Base-by-base conservation (phyloP, 192 early-diverging fungal genomes). In the Podila epicladia region DNA sequence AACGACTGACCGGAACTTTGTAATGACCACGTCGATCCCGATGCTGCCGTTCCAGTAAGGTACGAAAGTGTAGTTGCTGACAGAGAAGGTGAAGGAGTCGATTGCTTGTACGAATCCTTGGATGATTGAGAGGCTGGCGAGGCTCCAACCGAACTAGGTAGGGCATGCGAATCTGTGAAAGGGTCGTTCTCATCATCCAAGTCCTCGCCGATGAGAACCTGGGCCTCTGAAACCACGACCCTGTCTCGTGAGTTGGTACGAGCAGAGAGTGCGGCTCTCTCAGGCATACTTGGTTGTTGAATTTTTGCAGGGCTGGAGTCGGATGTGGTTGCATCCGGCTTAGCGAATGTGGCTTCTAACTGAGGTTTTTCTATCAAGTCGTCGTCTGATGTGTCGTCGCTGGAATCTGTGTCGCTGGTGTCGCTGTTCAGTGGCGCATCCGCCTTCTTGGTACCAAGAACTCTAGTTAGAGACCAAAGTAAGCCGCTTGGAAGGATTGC, bases 151-250 rank as follows among this genome's bases (percentile, higher is more conserved):
- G 71, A 19, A 7, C 13, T 35, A 17, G 71, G 66, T 28, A 72
- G 67, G 3, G 77, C 77, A 24, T 73, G 71, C 32, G 71, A 73
- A 53, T 80, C 77, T 9, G 77, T 80, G 37, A 80, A 80, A 15
- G 77, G 77, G 26, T 80, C 71, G 53, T 55, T 55, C 15, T 80
- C 77, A 13, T 80, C 77, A 12, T 80, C 77, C 15, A 61, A 3
- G 7, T 72, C 77, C 19, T 80, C 71, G 9, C 77, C 77, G 38
- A 80, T 80, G 28, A 72, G 66, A 32, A 80, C 77, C 31, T 80
- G 77, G 9, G 77, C 70, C 67, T 80, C 77, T 3, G 77, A 66
- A 33, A 80, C 41, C 2, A 80, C 15, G 1, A 80, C 65, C 50
- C 77, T 72, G 41, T 80, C 71, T 9, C 31, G 64, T 5, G 65